These are phyloP conservation scores for Oryza glaberrima DNA, from an alignment of 176 grass and related monocot species.

Conservation along the genomic window DNA sequence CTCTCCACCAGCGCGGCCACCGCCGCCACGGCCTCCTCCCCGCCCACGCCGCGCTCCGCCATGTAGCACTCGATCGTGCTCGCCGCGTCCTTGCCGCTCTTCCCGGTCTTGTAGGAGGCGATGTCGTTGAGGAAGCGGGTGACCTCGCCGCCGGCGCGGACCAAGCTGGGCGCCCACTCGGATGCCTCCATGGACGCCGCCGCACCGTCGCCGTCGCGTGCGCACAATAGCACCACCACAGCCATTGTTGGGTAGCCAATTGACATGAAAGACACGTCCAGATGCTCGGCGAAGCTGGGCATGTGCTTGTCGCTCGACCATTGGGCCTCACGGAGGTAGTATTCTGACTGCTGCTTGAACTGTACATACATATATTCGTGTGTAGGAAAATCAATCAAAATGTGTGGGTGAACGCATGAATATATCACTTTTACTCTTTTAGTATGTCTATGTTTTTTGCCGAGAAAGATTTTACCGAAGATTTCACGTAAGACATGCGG, in stretches of 20 bases:
- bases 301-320: conserved; percentile 13
- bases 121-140: conserved; percentile 45
- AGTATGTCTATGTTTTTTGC: no score
- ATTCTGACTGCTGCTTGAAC: conserved; percentile 9
- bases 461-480: conserved; percentile 1
- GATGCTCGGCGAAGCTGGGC: conserved; percentile 44
- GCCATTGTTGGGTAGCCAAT: neutral
- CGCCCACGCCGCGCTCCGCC: neutral
- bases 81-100: conserved; percentile 19
- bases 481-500: conserved; percentile 30
- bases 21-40: conserved; percentile 25
- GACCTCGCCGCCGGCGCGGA: neutral
- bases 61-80: conserved; percentile 32
- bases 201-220: neutral
- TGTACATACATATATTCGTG: neutral
- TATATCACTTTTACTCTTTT: no score
- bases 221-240: conserved; percentile 12
- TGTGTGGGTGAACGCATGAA: no score
- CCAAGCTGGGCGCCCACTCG: conserved; percentile 26
- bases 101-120: conserved; percentile 17
- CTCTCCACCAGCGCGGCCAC: neutral
- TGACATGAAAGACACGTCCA: conserved; percentile 17
- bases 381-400: no score
- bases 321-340: conserved; percentile 39
- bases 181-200: conserved; percentile 29